Percentiles rank a stretch among this genome's conserved stretches.
Evolutionary conservation across 352 stramenopile species (phyloP).

Genomic region (Bremia lactucae): DNA sequence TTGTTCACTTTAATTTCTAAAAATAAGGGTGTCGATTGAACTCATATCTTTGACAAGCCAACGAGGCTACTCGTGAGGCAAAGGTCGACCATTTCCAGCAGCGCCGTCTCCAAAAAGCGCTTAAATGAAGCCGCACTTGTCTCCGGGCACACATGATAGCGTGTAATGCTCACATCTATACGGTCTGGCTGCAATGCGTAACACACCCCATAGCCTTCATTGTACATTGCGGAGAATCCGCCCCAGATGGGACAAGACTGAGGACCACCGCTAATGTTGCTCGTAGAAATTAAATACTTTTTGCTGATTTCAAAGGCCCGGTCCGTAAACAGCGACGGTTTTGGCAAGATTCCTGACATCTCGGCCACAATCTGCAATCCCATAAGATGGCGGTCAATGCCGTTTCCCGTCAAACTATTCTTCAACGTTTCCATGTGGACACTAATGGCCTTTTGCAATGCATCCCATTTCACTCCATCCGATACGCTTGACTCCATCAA

Average conservation of each 20-base stretch:
- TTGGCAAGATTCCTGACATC: constrained; percentile 81
- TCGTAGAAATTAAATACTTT: constrained; percentile 92
- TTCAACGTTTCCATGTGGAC: constrained; percentile 89
- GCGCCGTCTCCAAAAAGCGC: constrained; percentile 86
- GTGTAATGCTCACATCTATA: constrained; percentile 94
- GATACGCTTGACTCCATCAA: constrained; percentile 70
- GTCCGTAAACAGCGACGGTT: constrained; percentile 89
- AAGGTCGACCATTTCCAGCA: constrained; percentile 93
- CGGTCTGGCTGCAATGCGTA: constrained; percentile 92
- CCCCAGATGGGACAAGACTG: constrained; percentile 94
- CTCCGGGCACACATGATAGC: constrained; percentile 71
- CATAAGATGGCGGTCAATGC: constrained; percentile 94
- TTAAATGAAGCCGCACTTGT: constrained; percentile 82
- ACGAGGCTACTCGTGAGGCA: constrained; percentile 85
- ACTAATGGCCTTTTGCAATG: constrained; percentile 82
- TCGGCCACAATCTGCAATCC: constrained; percentile 90
- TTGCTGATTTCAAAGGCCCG: constrained; percentile 89
- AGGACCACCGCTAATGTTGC: constrained; percentile 88
- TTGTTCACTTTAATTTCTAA: no score
- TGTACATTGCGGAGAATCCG: constrained; percentile 92
- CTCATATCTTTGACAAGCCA: constrained; percentile 76
- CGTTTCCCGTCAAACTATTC: constrained; percentile 71
- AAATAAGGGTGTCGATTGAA: no score
- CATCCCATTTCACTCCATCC: constrained; percentile 70
- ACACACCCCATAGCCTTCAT: constrained; percentile 91